phyloP scores from a whole-genome alignment of 2,329 filamentous ascomycete species.

The Metarhizium rileyi region DNA sequence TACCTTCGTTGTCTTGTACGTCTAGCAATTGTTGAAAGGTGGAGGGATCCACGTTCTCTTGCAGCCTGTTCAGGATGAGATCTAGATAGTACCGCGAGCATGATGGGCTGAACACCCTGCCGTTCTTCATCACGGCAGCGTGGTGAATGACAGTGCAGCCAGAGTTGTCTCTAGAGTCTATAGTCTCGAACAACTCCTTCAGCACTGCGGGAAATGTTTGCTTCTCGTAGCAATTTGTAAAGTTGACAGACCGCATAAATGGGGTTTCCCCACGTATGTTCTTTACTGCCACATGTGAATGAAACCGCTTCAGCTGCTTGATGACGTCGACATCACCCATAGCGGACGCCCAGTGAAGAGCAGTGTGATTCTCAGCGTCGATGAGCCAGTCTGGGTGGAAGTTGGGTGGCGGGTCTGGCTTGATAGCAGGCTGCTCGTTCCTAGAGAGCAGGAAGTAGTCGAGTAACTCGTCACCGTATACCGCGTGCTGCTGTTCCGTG shows the following conservation, averaged over 20 bases:
- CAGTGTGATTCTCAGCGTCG: slow-evolving; percentile 84
- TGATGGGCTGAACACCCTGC: slow-evolving; percentile 70
- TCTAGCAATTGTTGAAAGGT: slow-evolving; percentile 74
- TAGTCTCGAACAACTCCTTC: slow-evolving; percentile 72
- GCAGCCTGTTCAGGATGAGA: slow-evolving; percentile 76
- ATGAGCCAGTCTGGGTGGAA: slow-evolving; percentile 90
- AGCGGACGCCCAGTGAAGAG: slow-evolving; percentile 91
- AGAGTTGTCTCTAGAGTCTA: slow-evolving; percentile 68
- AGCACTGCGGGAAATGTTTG: slow-evolving; percentile 80
- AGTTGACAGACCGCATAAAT: slow-evolving; percentile 87
- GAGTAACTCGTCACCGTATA: slow-evolving; percentile 86
- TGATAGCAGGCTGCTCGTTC: slow-evolving; percentile 62
- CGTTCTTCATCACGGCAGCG: slow-evolving; percentile 78
- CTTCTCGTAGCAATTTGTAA: slow-evolving; percentile 95
- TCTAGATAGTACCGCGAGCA: slow-evolving; percentile 92
- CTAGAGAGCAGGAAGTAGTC: slow-evolving; percentile 92
- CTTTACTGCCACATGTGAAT: slow-evolving; percentile 61
- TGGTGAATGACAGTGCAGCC: slow-evolving; percentile 91
- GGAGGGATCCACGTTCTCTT: slow-evolving; percentile 64
- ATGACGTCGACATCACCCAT: slow-evolving; percentile 96
- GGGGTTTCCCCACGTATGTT: slow-evolving; percentile 77
- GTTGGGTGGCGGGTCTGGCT: slow-evolving; percentile 70
- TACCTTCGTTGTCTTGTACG: slow-evolving; percentile 73
- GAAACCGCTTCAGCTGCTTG: slow-evolving; percentile 72
- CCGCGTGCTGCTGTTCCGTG: slow-evolving; percentile 73